Conservation (phyloP, 106 monocot species). For the Phalaenopsis equestris region DNA sequence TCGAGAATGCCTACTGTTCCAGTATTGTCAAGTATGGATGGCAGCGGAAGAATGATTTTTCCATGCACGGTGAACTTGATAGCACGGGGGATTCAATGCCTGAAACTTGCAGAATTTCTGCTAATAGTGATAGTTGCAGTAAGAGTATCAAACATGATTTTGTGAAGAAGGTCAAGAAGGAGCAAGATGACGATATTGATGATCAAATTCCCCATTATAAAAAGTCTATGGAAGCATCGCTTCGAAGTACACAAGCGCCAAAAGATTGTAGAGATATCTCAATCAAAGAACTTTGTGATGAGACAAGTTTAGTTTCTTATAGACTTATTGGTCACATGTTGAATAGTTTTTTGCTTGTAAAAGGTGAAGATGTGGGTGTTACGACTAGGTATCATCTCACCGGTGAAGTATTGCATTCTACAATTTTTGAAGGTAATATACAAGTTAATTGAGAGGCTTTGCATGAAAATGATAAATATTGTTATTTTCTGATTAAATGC, state of each 20-base stretch:
- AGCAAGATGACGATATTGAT: not conserved
- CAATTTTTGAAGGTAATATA: constrained; percentile 23
- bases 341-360: constrained; percentile 28
- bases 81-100: constrained; percentile 32
- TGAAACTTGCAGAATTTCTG: not conserved
- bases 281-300: constrained; percentile 57
- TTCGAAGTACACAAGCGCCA: not conserved
- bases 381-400: constrained; percentile 24
- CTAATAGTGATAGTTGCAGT: not conserved
- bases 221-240: not conserved
- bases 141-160: not conserved
- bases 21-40: constrained; percentile 7
- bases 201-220: not conserved
- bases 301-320: constrained; percentile 54
- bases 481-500: not conserved
- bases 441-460: not conserved
- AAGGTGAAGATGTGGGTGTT: constrained; percentile 26
- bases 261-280: constrained; percentile 13
- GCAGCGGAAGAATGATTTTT: constrained; percentile 7
- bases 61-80: constrained; percentile 25
- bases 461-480: not conserved
- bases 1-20: constrained; percentile 28
- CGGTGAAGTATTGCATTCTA: constrained; percentile 17
- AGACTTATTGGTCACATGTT: constrained; percentile 39
- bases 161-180: constrained; percentile 1